Percentiles rank a stretch among this genome's conserved stretches.
Evolutionary conservation across 176 grass and related monocot species (phyloP).

Genomic region (Triticum timopheevii): DNA sequence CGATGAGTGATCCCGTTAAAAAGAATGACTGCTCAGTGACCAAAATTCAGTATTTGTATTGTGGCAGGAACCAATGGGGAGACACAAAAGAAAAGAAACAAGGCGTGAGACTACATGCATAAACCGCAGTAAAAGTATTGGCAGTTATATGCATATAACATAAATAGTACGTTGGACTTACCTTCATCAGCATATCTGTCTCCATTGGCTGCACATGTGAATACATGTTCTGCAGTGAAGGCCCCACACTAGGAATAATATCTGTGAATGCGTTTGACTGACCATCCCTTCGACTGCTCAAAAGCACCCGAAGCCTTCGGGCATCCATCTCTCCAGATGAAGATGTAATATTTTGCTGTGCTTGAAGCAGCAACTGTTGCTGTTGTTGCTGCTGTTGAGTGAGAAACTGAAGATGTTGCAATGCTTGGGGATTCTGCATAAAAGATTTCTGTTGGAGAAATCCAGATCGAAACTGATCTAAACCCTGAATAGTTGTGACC

Average conservation of each 20-base stretch:
- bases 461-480: constrained; percentile 80
- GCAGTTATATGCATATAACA: not conserved
- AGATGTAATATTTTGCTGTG: constrained; percentile 65
- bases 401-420: constrained; percentile 83
- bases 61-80: not conserved
- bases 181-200: constrained; percentile 81
- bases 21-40: not conserved
- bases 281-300: constrained; percentile 56
- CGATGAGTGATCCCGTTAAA: not conserved
- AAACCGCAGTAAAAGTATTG: not conserved
- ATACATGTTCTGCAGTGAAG: constrained; percentile 52
- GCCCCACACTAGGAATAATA: constrained; percentile 52
- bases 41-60: not conserved
- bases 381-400: constrained; percentile 74
- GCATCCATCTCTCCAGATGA: constrained; percentile 68
- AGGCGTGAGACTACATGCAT: not conserved
- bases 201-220: constrained; percentile 38
- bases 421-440: constrained; percentile 64
- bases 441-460: constrained; percentile 78
- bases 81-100: constrained; percentile 20
- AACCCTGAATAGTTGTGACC: constrained; percentile 52
- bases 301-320: constrained; percentile 70
- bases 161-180: constrained; percentile 13
- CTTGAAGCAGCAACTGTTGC: constrained; percentile 77
- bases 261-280: constrained; percentile 48